Evolutionary conservation across 768 basidiomycete genomes (phyloP).

Genomic region (Dioszegia aurantiaca): DNA sequence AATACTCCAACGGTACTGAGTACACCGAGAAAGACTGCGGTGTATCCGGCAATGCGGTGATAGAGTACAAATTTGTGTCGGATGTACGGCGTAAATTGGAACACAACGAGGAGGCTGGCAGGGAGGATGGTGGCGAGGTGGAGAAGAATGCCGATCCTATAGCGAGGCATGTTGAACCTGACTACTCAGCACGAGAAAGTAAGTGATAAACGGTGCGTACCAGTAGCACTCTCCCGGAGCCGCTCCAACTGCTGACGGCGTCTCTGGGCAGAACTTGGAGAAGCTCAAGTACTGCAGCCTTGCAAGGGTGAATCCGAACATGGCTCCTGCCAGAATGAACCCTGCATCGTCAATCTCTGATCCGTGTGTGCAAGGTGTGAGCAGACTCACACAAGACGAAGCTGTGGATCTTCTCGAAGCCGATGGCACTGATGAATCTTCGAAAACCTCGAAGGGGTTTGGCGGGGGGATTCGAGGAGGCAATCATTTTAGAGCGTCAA

Average conservation of each 20-base stretch:
- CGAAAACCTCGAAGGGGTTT: no score
- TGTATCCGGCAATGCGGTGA: slow-evolving; percentile 9
- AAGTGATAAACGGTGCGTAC: neutral
- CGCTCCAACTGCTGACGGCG: neutral
- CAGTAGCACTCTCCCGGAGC: slow-evolving; percentile 10
- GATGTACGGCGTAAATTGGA: slow-evolving; percentile 11
- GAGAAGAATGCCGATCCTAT: slow-evolving; percentile 7
- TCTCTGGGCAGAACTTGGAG: neutral
- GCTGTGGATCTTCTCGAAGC: slow-evolving; percentile 1
- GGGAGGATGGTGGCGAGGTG: slow-evolving; percentile 8
- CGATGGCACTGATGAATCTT: neutral
- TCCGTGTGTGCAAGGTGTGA: neutral
- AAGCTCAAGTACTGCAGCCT: slow-evolving; percentile 3
- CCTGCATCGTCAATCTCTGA: neutral
- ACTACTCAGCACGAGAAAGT: neutral
- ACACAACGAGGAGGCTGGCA: neutral
- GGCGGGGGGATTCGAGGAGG: no score
- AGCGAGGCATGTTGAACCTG: neutral
- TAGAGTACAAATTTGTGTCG: neutral
- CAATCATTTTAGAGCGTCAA: no score
- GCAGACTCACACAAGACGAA: neutral
- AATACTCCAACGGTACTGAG: neutral
- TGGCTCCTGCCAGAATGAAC: slow-evolving; percentile 7
- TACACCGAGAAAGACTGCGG: slow-evolving; percentile 1
- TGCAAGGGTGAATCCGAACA: neutral